Conservation (phyloP, 441 rosid species). For the Flueggea neowawraea region DNA sequence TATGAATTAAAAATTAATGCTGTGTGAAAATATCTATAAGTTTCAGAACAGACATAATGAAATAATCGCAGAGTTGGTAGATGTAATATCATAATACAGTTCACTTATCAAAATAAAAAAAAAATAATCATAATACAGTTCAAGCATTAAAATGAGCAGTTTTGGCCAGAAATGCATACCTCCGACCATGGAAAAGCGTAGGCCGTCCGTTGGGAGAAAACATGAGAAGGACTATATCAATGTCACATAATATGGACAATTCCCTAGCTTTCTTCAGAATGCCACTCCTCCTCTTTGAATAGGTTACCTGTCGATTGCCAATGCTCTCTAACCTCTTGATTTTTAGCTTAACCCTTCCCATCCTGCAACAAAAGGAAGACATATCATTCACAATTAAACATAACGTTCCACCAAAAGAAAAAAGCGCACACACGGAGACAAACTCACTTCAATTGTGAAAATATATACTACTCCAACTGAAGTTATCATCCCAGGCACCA, state of each 20-base stretch:
- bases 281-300: slow-evolving; percentile 66
- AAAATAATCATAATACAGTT: too few species aligned
- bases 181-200: slow-evolving; percentile 48
- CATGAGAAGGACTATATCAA: slow-evolving; percentile 71
- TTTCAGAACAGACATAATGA: too few species aligned
- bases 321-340: slow-evolving; percentile 64
- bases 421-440: neutral
- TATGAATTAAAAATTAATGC: too few species aligned
- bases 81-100: too few species aligned
- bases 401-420: neutral
- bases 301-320: slow-evolving; percentile 62
- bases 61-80: too few species aligned
- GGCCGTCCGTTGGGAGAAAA: slow-evolving; percentile 73
- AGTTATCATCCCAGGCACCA: slow-evolving; percentile 30
- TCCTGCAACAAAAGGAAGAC: slow-evolving; percentile 36
- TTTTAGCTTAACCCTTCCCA: slow-evolving; percentile 89
- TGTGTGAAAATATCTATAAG: too few species aligned
- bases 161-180: slow-evolving; percentile 26
- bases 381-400: neutral
- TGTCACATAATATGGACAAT: slow-evolving; percentile 67
- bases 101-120: too few species aligned
- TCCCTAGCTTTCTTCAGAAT: slow-evolving; percentile 72
- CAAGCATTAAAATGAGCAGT: neutral
- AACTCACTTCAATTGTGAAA: slow-evolving; percentile 30
- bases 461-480: slow-evolving; percentile 21